Base-by-base conservation (phyloP, 2,329 filamentous ascomycete genomes). In the Aspergillus pseudoglaucus region DNA sequence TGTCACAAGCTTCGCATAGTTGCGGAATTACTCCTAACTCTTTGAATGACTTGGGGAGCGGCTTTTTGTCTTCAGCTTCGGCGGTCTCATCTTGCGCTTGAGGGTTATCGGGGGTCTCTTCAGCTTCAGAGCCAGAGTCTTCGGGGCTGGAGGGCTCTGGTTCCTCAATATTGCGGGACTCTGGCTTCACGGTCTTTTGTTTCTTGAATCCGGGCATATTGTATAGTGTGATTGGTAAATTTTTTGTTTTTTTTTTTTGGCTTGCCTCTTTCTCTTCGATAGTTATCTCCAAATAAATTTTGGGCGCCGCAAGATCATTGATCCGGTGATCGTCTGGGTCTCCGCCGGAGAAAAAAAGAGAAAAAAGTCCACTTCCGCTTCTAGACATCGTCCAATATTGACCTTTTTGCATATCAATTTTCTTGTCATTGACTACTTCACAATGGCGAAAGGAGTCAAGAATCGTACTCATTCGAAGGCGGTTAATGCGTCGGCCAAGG, bases 1-100 rank as follows among this genome's bases (percentile, higher is more conserved):
- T 76, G 4, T 80, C 80, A 71, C 91, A 97, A 44, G 91, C 89
- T 65, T 97, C 90, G 71, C 88, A 94, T 46, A 98, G 78, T 25
- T 87, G 81, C 47, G 94, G 88, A 49, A 90, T 87, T 44, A 97
- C 80, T 20, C 91, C 91, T 30, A 80, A 59, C 42, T 80, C 76
- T 58, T 73, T 70, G 51, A 80, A 80, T 4, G 70, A 70, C 52
- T 76, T 76, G n/a, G 64, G 55, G 9, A 47, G 20, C n/a, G 20
- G 49, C 44, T 49, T 50, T 45, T 50, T 43, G 38, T 48, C 40
- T 25, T 40, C 42, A 14, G 46, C 14, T 8, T 38, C 20, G 27
- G 48, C 23, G 17, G 37, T 10, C 23, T 47, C 18, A 17, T 47
- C 41, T 44, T 47, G 46, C 15, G 33, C 20, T 38, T 44, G 20